Base-by-base conservation (phyloP, 116 monocot species). In the Iris pallida region DNA sequence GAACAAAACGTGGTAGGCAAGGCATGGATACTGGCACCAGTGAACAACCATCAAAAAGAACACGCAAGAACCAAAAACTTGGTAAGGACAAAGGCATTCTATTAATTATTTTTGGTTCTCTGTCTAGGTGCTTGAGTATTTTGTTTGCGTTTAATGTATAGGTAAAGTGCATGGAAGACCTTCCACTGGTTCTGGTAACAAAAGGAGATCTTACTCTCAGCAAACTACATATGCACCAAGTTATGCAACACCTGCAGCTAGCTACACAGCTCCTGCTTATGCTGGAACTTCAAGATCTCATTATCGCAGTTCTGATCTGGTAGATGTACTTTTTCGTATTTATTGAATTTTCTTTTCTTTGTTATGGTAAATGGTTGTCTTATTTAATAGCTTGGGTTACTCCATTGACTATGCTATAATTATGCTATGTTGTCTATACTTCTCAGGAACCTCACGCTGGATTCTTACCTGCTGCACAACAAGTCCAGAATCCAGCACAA, bases 361-460 rank as follows among this genome's bases (percentile, higher is more conserved):
- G 46, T 2, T 51, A 20, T 44, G 15, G 48, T 9, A 49, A 47
- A 65, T 4, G 0, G 12, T 9, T 45, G 5, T 12, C 19, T 45
- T 46, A 17, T 20, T 16, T 47, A n/a, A 0, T 59, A 42, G 59
- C 13, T 58, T 45, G 46, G 19, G 57, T 61, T 68, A 16, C 20
- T 63, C 17, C 63, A 14, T 6, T 67, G 51, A 2, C 3, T 9
- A 43, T 67, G 13, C 10, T 51, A 13, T 51, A 9, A 54, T 67
- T 41, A 52, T 51, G 11, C 2, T 67, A 3, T 41, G 20, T 10
- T 41, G 58, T 6, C 41, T 44, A 44, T 61, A 5, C 13, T 52
- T 73, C 70, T 71, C 72, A 87, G 83, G 83, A 63, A 66, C 80
- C 87, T 66, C 87, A 87, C 73, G 83, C 83, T 52, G 87, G 87